phyloP scores from a whole-genome alignment of 352 stramenopile species.

The Pythium rishiriense region DNA sequence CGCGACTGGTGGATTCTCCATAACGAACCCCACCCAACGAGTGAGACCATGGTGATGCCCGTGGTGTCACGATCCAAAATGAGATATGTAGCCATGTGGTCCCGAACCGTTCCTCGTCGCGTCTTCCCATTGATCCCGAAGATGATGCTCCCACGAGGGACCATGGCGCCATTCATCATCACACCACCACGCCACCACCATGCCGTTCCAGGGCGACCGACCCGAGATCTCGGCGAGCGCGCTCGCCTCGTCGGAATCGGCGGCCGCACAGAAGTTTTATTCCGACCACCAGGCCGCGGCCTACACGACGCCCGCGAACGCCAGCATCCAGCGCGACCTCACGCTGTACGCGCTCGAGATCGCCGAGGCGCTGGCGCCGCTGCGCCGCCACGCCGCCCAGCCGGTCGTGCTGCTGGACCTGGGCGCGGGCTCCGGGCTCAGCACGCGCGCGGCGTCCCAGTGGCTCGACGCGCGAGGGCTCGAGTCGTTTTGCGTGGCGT shows the following conservation, averaged over 20 bases:
- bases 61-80: not conserved
- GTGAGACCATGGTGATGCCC: not conserved
- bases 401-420: slow-evolving; percentile 53
- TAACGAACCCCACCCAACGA: too few species aligned
- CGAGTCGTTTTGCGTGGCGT: slow-evolving; percentile 49
- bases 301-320: slow-evolving; percentile 75
- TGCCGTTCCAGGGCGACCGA: slow-evolving; percentile 54
- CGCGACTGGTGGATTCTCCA: too few species aligned
- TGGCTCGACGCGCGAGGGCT: slow-evolving; percentile 47
- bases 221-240: slow-evolving; percentile 50
- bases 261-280: slow-evolving; percentile 62
- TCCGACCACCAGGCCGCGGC: slow-evolving; percentile 49
- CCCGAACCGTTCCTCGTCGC: not conserved
- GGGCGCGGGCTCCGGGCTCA: slow-evolving; percentile 69
- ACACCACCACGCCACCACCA: slow-evolving; percentile 19
- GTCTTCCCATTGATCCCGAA: too few species aligned
- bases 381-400: not conserved
- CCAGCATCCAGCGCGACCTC: slow-evolving; percentile 67
- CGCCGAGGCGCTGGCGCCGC: slow-evolving; percentile 25
- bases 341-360: slow-evolving; percentile 67
- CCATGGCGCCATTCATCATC: not conserved
- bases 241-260: slow-evolving; percentile 35
- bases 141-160: too few species aligned
- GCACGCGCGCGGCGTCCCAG: slow-evolving; percentile 47
- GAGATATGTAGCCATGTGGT: slow-evolving; percentile 1